phyloP scores from a whole-genome alignment of 192 early-diverging fungal species.

The Entomortierella beljakovae region DNA sequence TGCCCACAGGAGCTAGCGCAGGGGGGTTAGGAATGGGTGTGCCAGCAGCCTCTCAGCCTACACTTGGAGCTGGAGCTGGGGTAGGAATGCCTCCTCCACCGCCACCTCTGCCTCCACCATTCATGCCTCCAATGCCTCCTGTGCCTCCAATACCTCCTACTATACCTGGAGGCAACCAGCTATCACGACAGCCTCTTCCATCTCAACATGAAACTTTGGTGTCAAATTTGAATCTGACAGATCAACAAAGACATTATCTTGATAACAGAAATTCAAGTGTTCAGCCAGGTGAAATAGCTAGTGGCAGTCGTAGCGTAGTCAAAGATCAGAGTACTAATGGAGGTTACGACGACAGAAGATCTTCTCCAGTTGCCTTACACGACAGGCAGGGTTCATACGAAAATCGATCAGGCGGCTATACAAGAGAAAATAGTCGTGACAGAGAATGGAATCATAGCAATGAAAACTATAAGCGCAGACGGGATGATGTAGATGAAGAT shows the following conservation, averaged over 20 bases:
- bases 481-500: conserved; percentile 3
- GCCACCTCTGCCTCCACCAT: conserved; percentile 11
- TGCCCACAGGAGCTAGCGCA: neutral
- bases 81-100: conserved; percentile 21
- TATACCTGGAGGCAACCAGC: neutral
- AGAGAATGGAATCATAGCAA: neutral
- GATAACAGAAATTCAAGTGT: conserved; percentile 3
- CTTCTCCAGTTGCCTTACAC: neutral
- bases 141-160: conserved; percentile 1
- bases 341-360: conserved; percentile 2
- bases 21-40: conserved; percentile 8
- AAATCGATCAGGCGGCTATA: conserved; percentile 10
- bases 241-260: conserved; percentile 22
- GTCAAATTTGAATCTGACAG: conserved; percentile 2
- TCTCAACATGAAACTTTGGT: neutral
- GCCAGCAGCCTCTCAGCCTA: neutral
- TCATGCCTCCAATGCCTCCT: conserved; percentile 6
- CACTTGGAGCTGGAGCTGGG: neutral
- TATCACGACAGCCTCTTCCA: neutral
- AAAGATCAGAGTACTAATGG: neutral
- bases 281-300: neutral
- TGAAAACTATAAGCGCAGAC: conserved; percentile 5
- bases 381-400: conserved; percentile 1
- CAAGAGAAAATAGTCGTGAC: neutral
- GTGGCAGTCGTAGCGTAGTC: neutral